phyloP scores from a whole-genome alignment of 2,329 filamentous ascomycete genomes.

The Ophiostoma australiae region DNA sequence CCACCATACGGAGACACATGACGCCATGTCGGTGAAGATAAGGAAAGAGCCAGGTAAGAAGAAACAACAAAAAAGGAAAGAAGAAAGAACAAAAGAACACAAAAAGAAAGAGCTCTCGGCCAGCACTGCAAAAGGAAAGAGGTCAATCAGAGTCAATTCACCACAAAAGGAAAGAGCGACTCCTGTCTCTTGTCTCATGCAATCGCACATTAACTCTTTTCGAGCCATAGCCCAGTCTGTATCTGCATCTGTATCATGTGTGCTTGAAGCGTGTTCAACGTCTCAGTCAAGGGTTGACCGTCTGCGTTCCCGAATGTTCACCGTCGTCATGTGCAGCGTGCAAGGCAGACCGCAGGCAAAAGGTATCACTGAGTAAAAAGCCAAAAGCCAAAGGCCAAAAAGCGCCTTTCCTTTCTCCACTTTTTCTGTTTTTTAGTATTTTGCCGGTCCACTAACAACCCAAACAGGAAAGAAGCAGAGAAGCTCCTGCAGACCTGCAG shows the following conservation, averaged over 20 bases:
- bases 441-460: slow-evolving; percentile 15
- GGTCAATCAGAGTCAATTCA: not conserved
- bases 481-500: slow-evolving; percentile 2
- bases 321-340: slow-evolving; percentile 19
- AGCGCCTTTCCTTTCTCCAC: not conserved
- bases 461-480: slow-evolving; percentile 15
- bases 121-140: not conserved
- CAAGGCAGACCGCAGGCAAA: slow-evolving; percentile 23
- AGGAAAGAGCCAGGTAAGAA: slow-evolving; percentile 1
- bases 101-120: not conserved
- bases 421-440: not conserved
- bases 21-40: not conserved
- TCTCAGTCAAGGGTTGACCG: not conserved
- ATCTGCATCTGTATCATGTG: not conserved
- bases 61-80: not conserved
- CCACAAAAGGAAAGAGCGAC: slow-evolving; percentile 1
- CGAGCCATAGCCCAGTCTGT: not conserved
- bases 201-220: not conserved
- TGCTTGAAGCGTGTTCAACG: not conserved
- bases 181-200: slow-evolving; percentile 4
- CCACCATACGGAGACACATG: not conserved
- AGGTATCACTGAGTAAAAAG: not conserved
- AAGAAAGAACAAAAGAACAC: not conserved
- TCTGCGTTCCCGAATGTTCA: not conserved
- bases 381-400: not conserved